Base-by-base conservation (phyloP, 2,329 filamentous ascomycete species). In the Fusarium sp. region DNA sequence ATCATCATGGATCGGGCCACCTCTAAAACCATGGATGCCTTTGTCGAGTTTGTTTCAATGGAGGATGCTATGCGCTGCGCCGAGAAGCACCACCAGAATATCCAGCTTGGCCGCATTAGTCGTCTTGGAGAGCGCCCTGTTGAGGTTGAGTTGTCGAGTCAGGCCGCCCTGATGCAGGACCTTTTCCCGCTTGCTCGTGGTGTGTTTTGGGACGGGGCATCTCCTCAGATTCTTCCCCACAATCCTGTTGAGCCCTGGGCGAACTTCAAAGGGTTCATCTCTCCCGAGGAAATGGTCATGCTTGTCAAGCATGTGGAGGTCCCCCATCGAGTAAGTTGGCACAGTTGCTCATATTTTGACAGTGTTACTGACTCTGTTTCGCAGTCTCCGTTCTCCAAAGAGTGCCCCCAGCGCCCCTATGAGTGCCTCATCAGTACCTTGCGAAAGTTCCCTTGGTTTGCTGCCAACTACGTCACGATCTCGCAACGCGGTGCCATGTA, bases 1-100 rank as follows among this genome's bases (percentile, higher is more conserved):
- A 88, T 89, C 66, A 87, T 89, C 68, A 89, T 89, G 87, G 87
- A 89, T 55, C 83, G 86, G n/a, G 81, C 84, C 22, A 86, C 85
- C 4, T 84, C 83, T 72, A 89, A 89, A 81, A 89, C 87, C 0
- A 83, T 87, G 75, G 87, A 89, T 62, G 85, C 83, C 6, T 90
- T 84, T 62, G 83, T 88, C 41, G 87, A 89, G 75, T 88, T 89
- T 59, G 72, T 81, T 22, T 83, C 77, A 25, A 77, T 84, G 6
- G 75, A 83, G 7, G 86, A 87, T 57, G 88, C 88, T 6, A 78
- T 85, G 56, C 81, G 79, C 48, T 82, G 84, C 3, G 84, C 89
- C 1, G 81, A 84, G 27, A 80, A 81, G 33, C 82, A 85, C 57
- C 78, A 82, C 25, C 71, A 75, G 14, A 80, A 82, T 46, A 65